Conservation (phyloP, 345 rosid species). For the Bretschneidera sinensis region DNA sequence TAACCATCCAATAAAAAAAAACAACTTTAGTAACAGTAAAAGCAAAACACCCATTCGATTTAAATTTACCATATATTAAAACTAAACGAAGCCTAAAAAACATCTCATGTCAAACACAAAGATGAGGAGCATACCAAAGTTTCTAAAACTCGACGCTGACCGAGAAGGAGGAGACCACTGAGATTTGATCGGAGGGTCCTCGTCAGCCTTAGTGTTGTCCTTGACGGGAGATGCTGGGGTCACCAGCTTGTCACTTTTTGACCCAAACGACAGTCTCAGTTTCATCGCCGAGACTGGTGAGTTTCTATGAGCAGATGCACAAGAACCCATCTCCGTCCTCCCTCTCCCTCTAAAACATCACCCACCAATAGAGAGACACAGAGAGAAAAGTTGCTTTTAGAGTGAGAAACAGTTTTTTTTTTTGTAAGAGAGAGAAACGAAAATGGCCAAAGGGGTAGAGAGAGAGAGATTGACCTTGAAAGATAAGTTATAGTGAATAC, state of each 20-base stretch:
- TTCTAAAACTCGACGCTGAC: constrained; percentile 5
- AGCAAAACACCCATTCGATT: background rate
- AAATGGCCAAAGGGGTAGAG: constrained; percentile 8
- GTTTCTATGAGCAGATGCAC: constrained; percentile 35
- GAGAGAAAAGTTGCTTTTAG: too few species aligned
- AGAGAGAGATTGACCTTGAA: constrained; percentile 13
- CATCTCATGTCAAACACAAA: too few species aligned
- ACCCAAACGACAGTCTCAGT: constrained; percentile 24
- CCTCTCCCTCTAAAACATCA: constrained; percentile 1
- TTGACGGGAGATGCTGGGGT: constrained; percentile 45
- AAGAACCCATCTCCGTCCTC: constrained; percentile 43
- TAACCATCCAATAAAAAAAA: background rate
- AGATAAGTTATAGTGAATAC: constrained; percentile 13
- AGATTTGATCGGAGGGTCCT: constrained; percentile 13
- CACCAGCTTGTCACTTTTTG: constrained; percentile 26
- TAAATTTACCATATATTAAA: background rate
- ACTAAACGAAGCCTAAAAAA: background rate
- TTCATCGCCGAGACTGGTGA: constrained; percentile 28
- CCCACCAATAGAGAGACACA: constrained; percentile 10
- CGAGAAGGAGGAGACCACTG: constrained; percentile 10
- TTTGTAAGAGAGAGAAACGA: background rate
- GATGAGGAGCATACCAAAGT: constrained; percentile 22
- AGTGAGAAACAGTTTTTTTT: too few species aligned
- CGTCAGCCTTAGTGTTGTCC: constrained; percentile 16
- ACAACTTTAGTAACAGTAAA: background rate